These are phyloP conservation scores for Linderina pennispora DNA, from an alignment of 192 early-diverging fungal genomes.

Conservation along the genomic window DNA sequence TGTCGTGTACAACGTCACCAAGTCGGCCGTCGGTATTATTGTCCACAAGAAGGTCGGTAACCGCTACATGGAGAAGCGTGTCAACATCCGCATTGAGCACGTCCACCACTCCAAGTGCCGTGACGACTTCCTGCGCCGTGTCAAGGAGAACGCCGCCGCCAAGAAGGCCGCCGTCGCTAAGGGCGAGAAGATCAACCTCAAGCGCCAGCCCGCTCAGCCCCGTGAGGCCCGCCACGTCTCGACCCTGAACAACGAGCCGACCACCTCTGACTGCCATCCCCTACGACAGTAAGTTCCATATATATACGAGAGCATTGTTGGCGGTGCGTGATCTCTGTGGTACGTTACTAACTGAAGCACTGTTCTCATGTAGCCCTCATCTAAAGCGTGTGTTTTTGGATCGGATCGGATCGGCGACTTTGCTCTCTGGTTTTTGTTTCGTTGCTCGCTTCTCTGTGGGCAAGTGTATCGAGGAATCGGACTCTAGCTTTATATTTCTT, in stretches of 20 bases:
- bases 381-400: constrained; percentile 20
- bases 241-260: constrained; percentile 81
- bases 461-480: too few species aligned
- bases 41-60: constrained; percentile 97
- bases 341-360: too few species aligned
- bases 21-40: constrained; percentile 97
- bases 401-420: too few species aligned
- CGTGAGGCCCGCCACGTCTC: constrained; percentile 84
- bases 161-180: constrained; percentile 79
- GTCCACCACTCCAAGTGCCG: constrained; percentile 99
- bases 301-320: constrained; percentile 3
- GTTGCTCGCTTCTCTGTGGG: too few species aligned
- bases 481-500: too few species aligned
- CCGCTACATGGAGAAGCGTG: constrained; percentile 97
- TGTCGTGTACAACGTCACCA: constrained; percentile 99
- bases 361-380: constrained; percentile 36
- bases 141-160: constrained; percentile 87
- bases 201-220: constrained; percentile 88
- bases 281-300: constrained; percentile 77
- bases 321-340: not conserved
- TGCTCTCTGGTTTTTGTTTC: too few species aligned
- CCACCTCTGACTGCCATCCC: constrained; percentile 93
- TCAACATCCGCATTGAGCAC: constrained; percentile 98
- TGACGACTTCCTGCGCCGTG: constrained; percentile 93
- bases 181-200: constrained; percentile 71